Evolutionary conservation across 257 asterid genomes (phyloP).

Genomic region (Parsonsia alboflavescens): DNA sequence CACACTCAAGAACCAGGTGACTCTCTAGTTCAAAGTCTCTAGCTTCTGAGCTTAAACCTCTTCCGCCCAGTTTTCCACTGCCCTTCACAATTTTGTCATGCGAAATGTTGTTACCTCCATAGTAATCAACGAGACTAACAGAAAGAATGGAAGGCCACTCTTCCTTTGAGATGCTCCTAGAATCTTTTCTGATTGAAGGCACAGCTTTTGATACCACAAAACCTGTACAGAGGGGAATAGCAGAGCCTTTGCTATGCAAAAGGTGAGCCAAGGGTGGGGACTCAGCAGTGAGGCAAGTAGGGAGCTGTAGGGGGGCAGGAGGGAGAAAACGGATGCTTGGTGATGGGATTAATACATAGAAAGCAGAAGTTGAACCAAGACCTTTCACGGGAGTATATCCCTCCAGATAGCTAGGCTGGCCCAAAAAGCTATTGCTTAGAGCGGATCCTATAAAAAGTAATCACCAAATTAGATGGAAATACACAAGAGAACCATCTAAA

Average conservation of each 20-base stretch:
- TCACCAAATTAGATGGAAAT: slow-evolving; percentile 11
- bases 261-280: slow-evolving; percentile 98
- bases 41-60: slow-evolving; percentile 47
- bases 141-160: slow-evolving; percentile 97
- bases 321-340: slow-evolving; percentile 92
- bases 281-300: slow-evolving; percentile 90
- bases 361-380: slow-evolving; percentile 74
- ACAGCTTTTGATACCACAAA: slow-evolving; percentile 92
- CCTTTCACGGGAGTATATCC: slow-evolving; percentile 93
- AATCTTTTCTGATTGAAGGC: slow-evolving; percentile 82
- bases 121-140: slow-evolving; percentile 77
- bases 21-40: slow-evolving; percentile 67
- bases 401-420: slow-evolving; percentile 73
- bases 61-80: slow-evolving; percentile 43
- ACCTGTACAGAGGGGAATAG: slow-evolving; percentile 76
- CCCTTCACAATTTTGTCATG: slow-evolving; percentile 61
- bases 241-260: slow-evolving; percentile 95
- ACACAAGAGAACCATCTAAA: background rate
- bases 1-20: slow-evolving; percentile 58
- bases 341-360: slow-evolving; percentile 81
- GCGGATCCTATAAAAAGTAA: slow-evolving; percentile 54
- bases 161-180: slow-evolving; percentile 54
- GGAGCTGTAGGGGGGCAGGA: slow-evolving; percentile 80
- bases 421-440: slow-evolving; percentile 56
- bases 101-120: slow-evolving; percentile 57